A percentile compares a stretch with the other conserved stretches of the same genome.
Conservation (phyloP, 2,329 filamentous ascomycete genomes). For the Colletotrichum ledebouriae region DNA sequence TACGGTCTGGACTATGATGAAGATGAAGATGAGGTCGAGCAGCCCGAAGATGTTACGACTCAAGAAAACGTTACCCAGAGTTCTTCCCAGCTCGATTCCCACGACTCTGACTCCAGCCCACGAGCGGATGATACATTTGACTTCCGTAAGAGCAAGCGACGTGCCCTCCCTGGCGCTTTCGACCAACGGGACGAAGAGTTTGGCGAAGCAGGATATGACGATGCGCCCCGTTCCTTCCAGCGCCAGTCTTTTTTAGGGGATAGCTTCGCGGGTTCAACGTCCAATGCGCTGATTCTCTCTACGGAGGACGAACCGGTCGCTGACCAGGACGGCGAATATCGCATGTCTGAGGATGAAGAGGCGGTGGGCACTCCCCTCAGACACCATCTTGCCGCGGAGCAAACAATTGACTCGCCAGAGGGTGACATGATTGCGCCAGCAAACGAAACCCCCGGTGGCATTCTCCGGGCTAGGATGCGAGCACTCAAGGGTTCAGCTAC, state of each 20-base stretch:
- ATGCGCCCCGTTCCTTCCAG: constrained; percentile 52
- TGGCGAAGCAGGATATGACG: constrained; percentile 57
- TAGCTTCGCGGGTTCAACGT: constrained; percentile 87
- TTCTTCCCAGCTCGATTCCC: constrained; percentile 44
- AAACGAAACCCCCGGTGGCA: constrained; percentile 69
- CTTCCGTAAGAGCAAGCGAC: constrained; percentile 60
- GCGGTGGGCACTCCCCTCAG: constrained; percentile 84
- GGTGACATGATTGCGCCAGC: constrained; percentile 61
- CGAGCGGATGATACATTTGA: constrained; percentile 69
- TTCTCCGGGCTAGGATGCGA: constrained; percentile 74
- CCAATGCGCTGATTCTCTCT: constrained; percentile 70
- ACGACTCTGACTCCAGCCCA: constrained; percentile 53
- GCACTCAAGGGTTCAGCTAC: constrained; percentile 72
- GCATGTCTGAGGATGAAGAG: constrained; percentile 76
- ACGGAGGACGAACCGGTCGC: constrained; percentile 68
- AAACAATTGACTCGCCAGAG: constrained; percentile 64
- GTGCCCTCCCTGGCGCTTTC: constrained; percentile 83
- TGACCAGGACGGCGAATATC: constrained; percentile 82
- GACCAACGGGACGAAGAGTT: constrained; percentile 70
- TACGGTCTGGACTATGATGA: constrained; percentile 91
- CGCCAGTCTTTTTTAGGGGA: constrained; percentile 91
- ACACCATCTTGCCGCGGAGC: constrained; percentile 84
- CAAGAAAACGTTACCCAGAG: not conserved
- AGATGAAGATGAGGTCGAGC: constrained; percentile 70
- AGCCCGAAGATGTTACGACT: not conserved